Percentiles rank a stretch among this genome's conserved stretches.
These are phyloP conservation scores for Crithidia bombi DNA, from an alignment of 208 protist species.

Conservation along the genomic window DNA sequence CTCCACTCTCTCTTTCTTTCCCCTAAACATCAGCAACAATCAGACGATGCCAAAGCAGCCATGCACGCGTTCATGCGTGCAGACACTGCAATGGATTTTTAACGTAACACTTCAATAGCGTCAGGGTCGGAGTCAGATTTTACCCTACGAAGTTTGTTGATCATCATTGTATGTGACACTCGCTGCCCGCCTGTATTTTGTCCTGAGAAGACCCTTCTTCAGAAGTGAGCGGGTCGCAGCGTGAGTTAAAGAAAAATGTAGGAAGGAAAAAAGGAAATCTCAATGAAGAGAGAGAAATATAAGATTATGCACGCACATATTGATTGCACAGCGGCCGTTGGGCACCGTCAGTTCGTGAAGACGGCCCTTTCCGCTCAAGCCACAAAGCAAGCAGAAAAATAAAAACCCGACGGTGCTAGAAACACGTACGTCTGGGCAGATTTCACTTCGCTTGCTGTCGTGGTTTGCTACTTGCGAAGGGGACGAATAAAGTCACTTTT, in stretches of 20 bases:
- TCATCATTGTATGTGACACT: not conserved
- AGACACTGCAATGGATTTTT: constrained; percentile 12
- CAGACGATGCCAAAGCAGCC: constrained; percentile 3
- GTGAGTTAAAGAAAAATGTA: not conserved
- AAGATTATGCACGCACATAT: too few species aligned
- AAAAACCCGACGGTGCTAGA: too few species aligned
- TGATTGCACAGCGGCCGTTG: too few species aligned
- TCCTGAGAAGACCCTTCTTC: not conserved
- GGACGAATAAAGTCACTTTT: not conserved
- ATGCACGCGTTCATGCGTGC: not conserved
- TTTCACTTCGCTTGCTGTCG: too few species aligned
- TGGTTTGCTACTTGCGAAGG: too few species aligned
- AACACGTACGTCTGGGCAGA: too few species aligned
- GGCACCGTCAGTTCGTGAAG: too few species aligned
- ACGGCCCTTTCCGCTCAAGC: too few species aligned
- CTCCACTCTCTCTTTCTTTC: not conserved
- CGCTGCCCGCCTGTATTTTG: too few species aligned
- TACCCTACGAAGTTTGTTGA: constrained; percentile 55
- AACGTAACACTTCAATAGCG: constrained; percentile 19
- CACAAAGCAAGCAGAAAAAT: too few species aligned
- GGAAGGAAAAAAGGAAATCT: too few species aligned
- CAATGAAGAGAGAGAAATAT: too few species aligned
- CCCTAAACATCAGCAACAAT: not conserved
- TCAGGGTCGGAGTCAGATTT: constrained; percentile 54
- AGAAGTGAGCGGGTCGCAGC: not conserved